Percentiles rank a stretch among this genome's conserved stretches.
Conservation (phyloP, 306 rosid genomes). For the Gleditsia sinensis region DNA sequence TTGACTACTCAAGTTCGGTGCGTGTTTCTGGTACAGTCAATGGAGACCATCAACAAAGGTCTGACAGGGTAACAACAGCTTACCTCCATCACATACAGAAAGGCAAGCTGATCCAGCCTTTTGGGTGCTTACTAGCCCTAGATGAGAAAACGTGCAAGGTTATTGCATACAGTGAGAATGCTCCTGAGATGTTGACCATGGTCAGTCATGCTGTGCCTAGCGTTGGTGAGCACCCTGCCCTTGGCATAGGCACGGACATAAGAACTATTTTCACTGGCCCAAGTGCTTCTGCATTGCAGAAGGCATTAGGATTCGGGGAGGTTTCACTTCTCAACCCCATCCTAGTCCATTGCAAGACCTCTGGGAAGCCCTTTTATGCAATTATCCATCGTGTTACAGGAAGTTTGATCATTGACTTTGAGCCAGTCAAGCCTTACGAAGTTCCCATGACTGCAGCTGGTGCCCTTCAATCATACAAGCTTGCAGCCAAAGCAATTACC, state of each 20-base stretch:
- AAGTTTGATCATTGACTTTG: slow-evolving; percentile 71
- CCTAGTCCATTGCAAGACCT: slow-evolving; percentile 73
- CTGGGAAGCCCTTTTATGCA: slow-evolving; percentile 79
- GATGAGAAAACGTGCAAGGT: slow-evolving; percentile 76
- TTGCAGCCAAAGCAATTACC: slow-evolving; percentile 76
- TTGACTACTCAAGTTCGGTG: slow-evolving; percentile 72
- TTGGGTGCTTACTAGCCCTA: slow-evolving; percentile 72
- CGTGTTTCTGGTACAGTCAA: slow-evolving; percentile 41
- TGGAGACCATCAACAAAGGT: slow-evolving; percentile 51
- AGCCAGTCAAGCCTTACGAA: slow-evolving; percentile 75
- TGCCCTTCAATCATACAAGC: slow-evolving; percentile 71
- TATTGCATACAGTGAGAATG: slow-evolving; percentile 74
- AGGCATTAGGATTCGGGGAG: slow-evolving; percentile 73
- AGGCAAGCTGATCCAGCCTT: slow-evolving; percentile 75
- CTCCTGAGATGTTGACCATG: slow-evolving; percentile 77
- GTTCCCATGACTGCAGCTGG: slow-evolving; percentile 81
- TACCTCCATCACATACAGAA: slow-evolving; percentile 77
- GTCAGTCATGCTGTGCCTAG: slow-evolving; percentile 80
- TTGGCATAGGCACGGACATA: slow-evolving; percentile 68
- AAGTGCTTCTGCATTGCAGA: slow-evolving; percentile 71
- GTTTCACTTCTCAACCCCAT: slow-evolving; percentile 76
- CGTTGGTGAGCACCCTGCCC: slow-evolving; percentile 72
- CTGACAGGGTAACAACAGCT: slow-evolving; percentile 69
- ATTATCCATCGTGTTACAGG: slow-evolving; percentile 67
- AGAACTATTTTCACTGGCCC: slow-evolving; percentile 64